Evolutionary conservation across 768 basidiomycete species (phyloP), one percentile per base, ranked within the genome.

Genomic region (Podaxis sp.): DNA sequence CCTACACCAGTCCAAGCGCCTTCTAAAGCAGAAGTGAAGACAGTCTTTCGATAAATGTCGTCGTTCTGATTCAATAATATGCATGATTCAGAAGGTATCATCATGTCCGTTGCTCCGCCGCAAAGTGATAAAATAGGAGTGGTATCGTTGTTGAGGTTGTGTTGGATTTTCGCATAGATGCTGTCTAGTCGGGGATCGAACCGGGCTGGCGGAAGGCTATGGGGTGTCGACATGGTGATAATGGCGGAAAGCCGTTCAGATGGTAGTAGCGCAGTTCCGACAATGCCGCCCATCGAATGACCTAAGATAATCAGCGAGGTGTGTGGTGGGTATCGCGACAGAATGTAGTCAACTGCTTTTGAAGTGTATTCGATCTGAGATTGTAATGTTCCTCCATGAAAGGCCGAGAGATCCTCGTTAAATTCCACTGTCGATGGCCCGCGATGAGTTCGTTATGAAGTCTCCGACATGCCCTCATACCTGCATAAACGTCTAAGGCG

Each of bases 231-330:
- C 91, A 99, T 92, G n/a, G 97, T 98, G 69, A 98, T 84, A 63
- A 98, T 82, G 0, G 88, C 85, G 8, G 89, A 85, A 43, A 96
- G 85, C 58, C 85, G 73, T 7, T 72, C 66, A 5, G 87, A 85
- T 1, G 90, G 85, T 9, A 96, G 83, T 13, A 96, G 79, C 4
- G 91, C 87, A 0, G 87, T 86, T 8, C 93, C 94, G 4, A 96
- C 94, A 52, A 96, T 77, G 9, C 97, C 97, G 24, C 97, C 97
- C 97, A 99, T 99, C 11, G 96, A 98, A 72, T 98, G 96, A 2
- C 91, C 97, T 72, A 98, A 77, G 62, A 98, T 70, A 52, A 90
- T 83, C 59, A 98, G 85, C 38, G 76, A 68, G 2, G 91, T 88
- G 57, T 82, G 71, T 13, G 76, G 64, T 2, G 85, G 83, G 72